Percentiles rank a stretch among this genome's conserved stretches.
These are phyloP conservation scores for Deakozyma indianensis DNA, from an alignment of 805 yeast genomes.

Conservation along the genomic window DNA sequence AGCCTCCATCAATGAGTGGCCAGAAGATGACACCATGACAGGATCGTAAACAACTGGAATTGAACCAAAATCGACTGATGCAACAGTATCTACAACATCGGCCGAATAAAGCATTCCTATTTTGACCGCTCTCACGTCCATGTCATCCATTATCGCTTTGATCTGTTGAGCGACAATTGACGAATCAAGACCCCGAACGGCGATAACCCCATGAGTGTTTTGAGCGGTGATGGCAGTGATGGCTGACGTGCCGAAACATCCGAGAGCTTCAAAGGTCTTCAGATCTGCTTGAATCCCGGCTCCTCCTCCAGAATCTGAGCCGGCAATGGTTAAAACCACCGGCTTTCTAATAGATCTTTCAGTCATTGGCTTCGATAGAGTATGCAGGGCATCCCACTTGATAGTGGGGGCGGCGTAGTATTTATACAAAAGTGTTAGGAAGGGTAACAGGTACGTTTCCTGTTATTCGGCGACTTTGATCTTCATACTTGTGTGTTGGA, in stretches of 20 bases:
- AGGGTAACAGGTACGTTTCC: too few species aligned
- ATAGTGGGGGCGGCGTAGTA: too few species aligned
- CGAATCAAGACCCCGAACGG: conserved; percentile 8
- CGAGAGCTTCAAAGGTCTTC: conserved; percentile 62
- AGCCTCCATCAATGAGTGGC: conserved; percentile 39
- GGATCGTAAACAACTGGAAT: conserved; percentile 58
- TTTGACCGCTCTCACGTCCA: conserved; percentile 52
- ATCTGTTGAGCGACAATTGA: conserved; percentile 34
- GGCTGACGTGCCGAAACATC: conserved; percentile 64
- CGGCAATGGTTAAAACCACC: conserved; percentile 22
- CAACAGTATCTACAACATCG: conserved; percentile 37
- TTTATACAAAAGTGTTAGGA: too few species aligned
- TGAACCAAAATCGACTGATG: conserved; percentile 19
- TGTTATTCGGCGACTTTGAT: too few species aligned
- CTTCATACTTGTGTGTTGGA: too few species aligned
- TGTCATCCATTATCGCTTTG: conserved; percentile 42
- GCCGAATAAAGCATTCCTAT: conserved; percentile 58
- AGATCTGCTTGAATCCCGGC: conserved; percentile 88
- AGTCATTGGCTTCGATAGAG: neutral
- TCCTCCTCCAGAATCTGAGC: conserved; percentile 79
- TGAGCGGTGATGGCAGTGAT: conserved; percentile 73
- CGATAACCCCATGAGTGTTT: conserved; percentile 31
- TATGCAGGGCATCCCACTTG: neutral
- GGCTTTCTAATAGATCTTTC: neutral
- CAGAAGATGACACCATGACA: conserved; percentile 73